A percentile compares a stretch with the other conserved stretches of the same genome.
Conservation (phyloP, 768 basidiomycete species). For the Lactarius tabidus region DNA sequence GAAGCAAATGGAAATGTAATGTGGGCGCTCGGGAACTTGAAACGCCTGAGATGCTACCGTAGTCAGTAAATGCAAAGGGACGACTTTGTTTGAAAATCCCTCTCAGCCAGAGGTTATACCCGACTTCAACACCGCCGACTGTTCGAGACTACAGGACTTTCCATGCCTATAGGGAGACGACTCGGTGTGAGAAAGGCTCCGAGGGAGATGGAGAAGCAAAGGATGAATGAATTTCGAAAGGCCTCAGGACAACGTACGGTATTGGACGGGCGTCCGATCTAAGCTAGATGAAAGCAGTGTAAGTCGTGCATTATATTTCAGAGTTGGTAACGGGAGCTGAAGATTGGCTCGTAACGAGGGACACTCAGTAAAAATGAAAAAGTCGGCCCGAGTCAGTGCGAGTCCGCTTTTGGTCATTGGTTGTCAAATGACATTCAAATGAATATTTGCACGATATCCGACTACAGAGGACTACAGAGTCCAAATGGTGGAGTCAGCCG, state of each 20-base stretch:
- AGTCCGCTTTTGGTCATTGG: too few species aligned
- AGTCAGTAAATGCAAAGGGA: neutral
- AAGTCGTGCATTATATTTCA: conserved; percentile 1
- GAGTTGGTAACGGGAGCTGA: neutral
- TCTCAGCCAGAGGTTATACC: neutral
- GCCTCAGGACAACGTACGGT: neutral
- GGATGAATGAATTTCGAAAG: neutral
- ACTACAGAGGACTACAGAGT: too few species aligned
- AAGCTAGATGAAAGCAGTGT: neutral
- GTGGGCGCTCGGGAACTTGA: neutral
- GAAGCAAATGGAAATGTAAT: neutral
- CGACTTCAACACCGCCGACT: neutral
- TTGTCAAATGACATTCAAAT: too few species aligned
- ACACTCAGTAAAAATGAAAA: too few species aligned
- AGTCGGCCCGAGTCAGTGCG: too few species aligned
- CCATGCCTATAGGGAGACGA: neutral
- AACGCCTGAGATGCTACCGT: neutral
- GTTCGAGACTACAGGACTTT: neutral
- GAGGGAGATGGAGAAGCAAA: neutral
- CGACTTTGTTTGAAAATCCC: neutral
- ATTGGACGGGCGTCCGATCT: neutral
- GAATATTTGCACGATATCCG: too few species aligned
- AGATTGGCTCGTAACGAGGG: conserved; percentile 5
- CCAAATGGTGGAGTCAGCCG: too few species aligned
- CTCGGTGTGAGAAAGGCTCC: neutral